Evolutionary conservation across 306 rosid species (phyloP), one percentile per base, ranked within the genome.

Genomic region (Gleditsia sinensis): DNA sequence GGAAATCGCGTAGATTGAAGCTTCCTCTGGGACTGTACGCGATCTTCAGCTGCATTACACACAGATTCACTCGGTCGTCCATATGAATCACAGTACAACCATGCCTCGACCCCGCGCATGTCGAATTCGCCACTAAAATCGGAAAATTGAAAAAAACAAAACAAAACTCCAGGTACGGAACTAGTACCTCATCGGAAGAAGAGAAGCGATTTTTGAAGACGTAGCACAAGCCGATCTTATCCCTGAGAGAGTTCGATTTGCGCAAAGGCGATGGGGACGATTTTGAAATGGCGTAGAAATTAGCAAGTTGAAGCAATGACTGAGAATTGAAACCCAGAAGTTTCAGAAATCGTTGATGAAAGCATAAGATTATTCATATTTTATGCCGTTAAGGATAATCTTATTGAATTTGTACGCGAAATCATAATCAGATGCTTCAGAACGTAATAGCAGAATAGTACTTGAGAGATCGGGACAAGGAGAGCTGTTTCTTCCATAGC

Each of bases 261-360:
- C 81, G 33, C 71, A 21, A 11, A 12, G 63, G 37, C 36, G 78
- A 73, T 33, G 75, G 63, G 56, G 77, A 75, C 45, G 86, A 62
- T 53, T 74, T 76, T 24, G 90, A 88, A 71, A 85, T 65, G 69
- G 94, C 82, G 33, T 85, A 91, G 77, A 86, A 85, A 81, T 91
- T 91, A 24, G 92, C 90, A 30, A 91, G 88, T 80, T 88, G 90
- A 81, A 91, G 87, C 79, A 91, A 72, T 5, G 90, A 85, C 96
- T 91, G 76, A 65, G n/a, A 75, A 75, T 71, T 68, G 56, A 79
- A 12, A 50, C 24, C n/a, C 62, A 57, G 45, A 57, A 5, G 66
- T 46, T n/a, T 67, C 37, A 60, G 75, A 79, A 84, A 73, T 21
- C 55, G 28, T 16, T 6, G 16, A 45, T 73, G 39, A 11, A 19